Evolutionary conservation across 2,329 filamentous ascomycete species (phyloP), one percentile per base, ranked within the genome.

Genomic region (Penicillium concentricum): DNA sequence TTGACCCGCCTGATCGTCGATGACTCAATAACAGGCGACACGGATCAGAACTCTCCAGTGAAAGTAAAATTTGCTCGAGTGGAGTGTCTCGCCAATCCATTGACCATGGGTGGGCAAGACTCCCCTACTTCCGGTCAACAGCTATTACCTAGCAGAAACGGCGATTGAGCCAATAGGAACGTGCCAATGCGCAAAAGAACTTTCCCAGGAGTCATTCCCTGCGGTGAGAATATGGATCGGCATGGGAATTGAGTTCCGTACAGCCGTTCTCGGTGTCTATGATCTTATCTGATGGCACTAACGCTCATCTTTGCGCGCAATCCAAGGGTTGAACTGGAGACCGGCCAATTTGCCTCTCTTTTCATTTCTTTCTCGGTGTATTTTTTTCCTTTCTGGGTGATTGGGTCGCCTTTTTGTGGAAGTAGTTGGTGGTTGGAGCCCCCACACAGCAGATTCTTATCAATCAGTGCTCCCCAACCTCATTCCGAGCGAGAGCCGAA

Each of bases 201-300:
- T 54, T 57, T 63, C 41, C 50, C 43, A 50, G 37, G 8, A 30
- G 22, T 37, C 38, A 44, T 45, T 30, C 15, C 38, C 51, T 57
- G 60, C 59, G 58, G 59, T 62, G 58, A 61, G 55, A 22, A 53
- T 15, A 61, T 61, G 48, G 64, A 65, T 65, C 60, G 58, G 57
- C 61, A 32, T 45, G 52, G 47, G 41, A 56, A 44, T 41, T 8
- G 35, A 16, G 32, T 42, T 46, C 48, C 52, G 51, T 42, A 53
- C 39, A 13, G 46, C 58, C 57, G 57, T 52, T 58, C 52, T 64
- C 61, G 43, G 46, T 49, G 32, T 34, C 16, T 44, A 16, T 58
- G 61, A 67, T 67, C 64, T 67, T 67, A 67, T 67, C 64, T 60
- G 64, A 67, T 67, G 55, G 63, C 58, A 58, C 64, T 62, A 66